Percentiles rank a stretch among this genome's conserved stretches.
phyloP scores from a whole-genome alignment of 805 yeast species.

The Metschnikowia drakensbergensis region DNA sequence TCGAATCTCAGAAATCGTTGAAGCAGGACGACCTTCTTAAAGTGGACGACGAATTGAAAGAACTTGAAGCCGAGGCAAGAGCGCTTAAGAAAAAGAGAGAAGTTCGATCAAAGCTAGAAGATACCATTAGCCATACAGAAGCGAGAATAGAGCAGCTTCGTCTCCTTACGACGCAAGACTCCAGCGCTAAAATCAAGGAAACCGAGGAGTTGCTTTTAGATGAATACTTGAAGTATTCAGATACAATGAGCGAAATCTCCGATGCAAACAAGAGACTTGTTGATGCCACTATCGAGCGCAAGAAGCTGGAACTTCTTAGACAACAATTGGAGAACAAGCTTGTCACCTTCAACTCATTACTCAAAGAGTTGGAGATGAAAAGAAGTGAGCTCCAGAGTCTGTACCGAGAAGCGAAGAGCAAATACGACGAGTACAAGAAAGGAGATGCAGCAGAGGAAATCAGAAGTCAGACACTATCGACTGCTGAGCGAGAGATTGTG shows the following conservation, averaged over 20 bases:
- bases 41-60: conserved; percentile 10
- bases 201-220: conserved; percentile 26
- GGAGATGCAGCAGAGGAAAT: conserved; percentile 38
- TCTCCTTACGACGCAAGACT: conserved; percentile 33
- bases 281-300: conserved; percentile 7
- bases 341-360: conserved; percentile 18
- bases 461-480: conserved; percentile 34
- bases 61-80: conserved; percentile 19
- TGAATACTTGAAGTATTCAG: conserved; percentile 18
- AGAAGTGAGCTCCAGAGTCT: conserved; percentile 25
- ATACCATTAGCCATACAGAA: conserved; percentile 18
- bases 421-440: conserved; percentile 38
- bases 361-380: conserved; percentile 25
- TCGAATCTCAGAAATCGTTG: conserved; percentile 6
- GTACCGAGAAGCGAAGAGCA: conserved; percentile 32
- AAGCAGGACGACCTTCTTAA: conserved; percentile 5
- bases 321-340: conserved; percentile 16
- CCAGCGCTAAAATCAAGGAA: conserved; percentile 35
- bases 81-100: conserved; percentile 25
- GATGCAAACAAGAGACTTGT: conserved; percentile 7
- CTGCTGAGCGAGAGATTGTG: conserved; percentile 37
- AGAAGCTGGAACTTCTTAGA: conserved; percentile 10
- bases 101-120: conserved; percentile 26
- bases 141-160: conserved; percentile 13
- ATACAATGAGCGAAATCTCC: conserved; percentile 22